A percentile compares a stretch with the other conserved stretches of the same genome.
Evolutionary conservation across 2,329 filamentous ascomycete genomes (phyloP).

Genomic region (Raffaelea albimanens): DNA sequence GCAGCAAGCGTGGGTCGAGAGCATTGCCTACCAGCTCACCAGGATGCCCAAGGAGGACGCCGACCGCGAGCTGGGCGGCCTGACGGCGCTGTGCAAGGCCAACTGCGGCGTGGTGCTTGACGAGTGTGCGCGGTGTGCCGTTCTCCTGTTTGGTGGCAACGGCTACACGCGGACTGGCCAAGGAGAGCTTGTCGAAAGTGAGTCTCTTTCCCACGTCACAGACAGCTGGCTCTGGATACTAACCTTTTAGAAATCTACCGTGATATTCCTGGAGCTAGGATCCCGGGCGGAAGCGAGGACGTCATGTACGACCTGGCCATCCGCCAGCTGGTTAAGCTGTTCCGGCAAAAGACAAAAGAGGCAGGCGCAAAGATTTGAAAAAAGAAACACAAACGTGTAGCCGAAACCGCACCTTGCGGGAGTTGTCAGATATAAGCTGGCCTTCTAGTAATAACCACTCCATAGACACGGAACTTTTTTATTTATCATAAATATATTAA

Average conservation of each 20-base stretch:
- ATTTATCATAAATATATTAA: no score
- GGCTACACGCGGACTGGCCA: slow-evolving; percentile 61
- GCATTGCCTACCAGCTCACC: slow-evolving; percentile 59
- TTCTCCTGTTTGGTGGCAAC: slow-evolving; percentile 65
- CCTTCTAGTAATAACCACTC: no score
- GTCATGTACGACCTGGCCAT: slow-evolving; percentile 63
- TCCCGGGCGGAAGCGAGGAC: slow-evolving; percentile 64
- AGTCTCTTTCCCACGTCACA: slow-evolving; percentile 22
- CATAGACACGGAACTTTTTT: no score
- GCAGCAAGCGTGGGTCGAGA: slow-evolving; percentile 64
- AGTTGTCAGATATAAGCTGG: no score
- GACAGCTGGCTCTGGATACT: no score
- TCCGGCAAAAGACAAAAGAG: background rate
- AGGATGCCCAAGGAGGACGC: slow-evolving; percentile 52
- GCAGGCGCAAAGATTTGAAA: no score
- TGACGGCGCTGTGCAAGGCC: slow-evolving; percentile 65
- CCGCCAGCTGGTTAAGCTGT: slow-evolving; percentile 56
- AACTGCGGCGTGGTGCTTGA: slow-evolving; percentile 63
- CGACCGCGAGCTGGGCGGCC: slow-evolving; percentile 56
- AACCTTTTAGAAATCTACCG: slow-evolving; percentile 48
- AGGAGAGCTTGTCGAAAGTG: slow-evolving; percentile 61
- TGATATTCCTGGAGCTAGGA: slow-evolving; percentile 52
- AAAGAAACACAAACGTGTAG: no score
- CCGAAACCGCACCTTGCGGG: no score
- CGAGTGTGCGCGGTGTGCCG: slow-evolving; percentile 59